phyloP scores from a whole-genome alignment of 495 filamentous ascomycete genomes.

The Neurospora tetrasperma region DNA sequence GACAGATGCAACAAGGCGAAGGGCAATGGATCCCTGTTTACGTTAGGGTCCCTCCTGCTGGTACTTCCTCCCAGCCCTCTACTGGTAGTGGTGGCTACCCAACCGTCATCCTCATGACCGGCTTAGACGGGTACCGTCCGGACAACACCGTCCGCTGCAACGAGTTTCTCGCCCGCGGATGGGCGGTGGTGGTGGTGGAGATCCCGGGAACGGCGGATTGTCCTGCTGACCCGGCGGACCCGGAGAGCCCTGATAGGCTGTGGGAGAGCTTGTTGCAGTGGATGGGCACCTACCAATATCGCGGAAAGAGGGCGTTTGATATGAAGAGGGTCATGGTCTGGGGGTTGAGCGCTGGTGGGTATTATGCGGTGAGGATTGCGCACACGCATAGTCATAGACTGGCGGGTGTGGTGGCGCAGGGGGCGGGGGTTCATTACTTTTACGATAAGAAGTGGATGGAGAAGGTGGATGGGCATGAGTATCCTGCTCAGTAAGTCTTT shows the following conservation, averaged over 20 bases:
- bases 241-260: slow-evolving; percentile 40
- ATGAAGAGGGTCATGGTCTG: slow-evolving; percentile 53
- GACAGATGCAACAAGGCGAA: neutral
- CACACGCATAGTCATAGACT: slow-evolving; percentile 56
- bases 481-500: slow-evolving; percentile 55
- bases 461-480: slow-evolving; percentile 61
- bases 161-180: slow-evolving; percentile 52
- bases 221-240: slow-evolving; percentile 49
- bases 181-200: slow-evolving; percentile 54
- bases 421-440: slow-evolving; percentile 60
- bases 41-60: slow-evolving; percentile 42
- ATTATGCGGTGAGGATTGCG: slow-evolving; percentile 65
- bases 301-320: slow-evolving; percentile 39
- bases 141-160: slow-evolving; percentile 66
- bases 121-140: slow-evolving; percentile 68
- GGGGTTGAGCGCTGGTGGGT: slow-evolving; percentile 67
- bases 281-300: no score
- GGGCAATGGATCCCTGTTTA: slow-evolving; percentile 52
- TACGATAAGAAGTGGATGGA: slow-evolving; percentile 55
- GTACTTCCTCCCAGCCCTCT: neutral
- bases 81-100: slow-evolving; percentile 33
- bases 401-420: slow-evolving; percentile 55
- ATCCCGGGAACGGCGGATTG: slow-evolving; percentile 76
- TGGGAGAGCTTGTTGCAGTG: slow-evolving; percentile 36
- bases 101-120: slow-evolving; percentile 60